Evolutionary conservation across 257 asterid genomes (phyloP), one percentile per base, ranked within the genome.

Genomic region (Scutellaria barbata): DNA sequence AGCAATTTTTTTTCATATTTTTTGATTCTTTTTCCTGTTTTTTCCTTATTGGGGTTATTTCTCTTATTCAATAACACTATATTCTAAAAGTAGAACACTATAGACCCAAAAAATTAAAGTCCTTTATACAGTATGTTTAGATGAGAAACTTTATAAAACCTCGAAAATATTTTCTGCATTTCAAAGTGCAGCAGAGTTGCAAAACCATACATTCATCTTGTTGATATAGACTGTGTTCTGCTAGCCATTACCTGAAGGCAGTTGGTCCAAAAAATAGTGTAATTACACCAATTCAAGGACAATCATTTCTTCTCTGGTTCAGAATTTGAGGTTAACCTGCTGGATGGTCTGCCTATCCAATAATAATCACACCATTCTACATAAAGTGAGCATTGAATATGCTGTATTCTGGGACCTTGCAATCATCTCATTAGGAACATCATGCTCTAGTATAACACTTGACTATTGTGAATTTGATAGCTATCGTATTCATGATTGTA

Each of bases 181-280:
- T 54, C 59, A 55, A 22, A 35, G 52, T 43, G 73, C 70, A 17
- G 37, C 43, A n/a, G 12, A 25, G 39, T 45, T 62, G 41, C 63
- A 53, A 68, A 47, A 62, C 42, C 20, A 9, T 33, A 18, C 14
- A 52, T 9, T 55, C 47, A 17, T 46, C 63, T 54, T 39, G 17
- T 18, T 57, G 7, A 68, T 33, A 54, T 40, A 42, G 71, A 22
- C 67, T 12, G 52, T n/a, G 39, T 43, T 48, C 58, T 43, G 22
- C 73, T 69, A 53, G 62, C 74, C 69, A 39, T 60, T 58, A 55
- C 63, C 25, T 63, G 6, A 54, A 16, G 62, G 52, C 55, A 58
- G 47, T 25, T 51, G 70, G 66, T 72, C 35, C 11, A 35, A 6
- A 33, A 71, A 25, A 60, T 51, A 54, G 60, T 41, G 25, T 16